A percentile compares a stretch with the other conserved stretches of the same genome.
These are phyloP conservation scores for Hypoxylon sp. DNA, from an alignment of 2,329 filamentous ascomycete genomes.

Conservation along the genomic window DNA sequence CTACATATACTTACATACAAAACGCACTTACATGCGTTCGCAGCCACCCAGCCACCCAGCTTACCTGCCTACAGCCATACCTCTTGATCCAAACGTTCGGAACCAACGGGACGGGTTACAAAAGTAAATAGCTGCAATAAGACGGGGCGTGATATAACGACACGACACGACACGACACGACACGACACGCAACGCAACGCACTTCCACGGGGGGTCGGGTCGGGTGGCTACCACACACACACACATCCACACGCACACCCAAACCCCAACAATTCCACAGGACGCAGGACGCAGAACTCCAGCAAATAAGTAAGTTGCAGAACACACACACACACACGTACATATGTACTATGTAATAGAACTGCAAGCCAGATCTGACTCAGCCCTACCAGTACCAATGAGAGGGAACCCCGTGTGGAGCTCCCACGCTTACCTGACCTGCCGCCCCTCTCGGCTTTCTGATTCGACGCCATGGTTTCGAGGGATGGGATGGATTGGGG, in stretches of 20 bases:
- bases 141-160: constrained; percentile 9
- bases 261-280: no score
- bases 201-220: constrained; percentile 6
- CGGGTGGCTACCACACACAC: constrained; percentile 2
- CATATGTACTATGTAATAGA: background rate
- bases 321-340: background rate
- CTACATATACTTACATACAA: background rate
- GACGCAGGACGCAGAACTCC: background rate
- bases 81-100: constrained; percentile 33
- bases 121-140: constrained; percentile 17
- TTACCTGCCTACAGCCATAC: background rate
- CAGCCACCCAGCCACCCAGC: background rate
- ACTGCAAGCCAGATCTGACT: constrained; percentile 36
- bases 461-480: constrained; percentile 10
- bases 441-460: constrained; percentile 1
- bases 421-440: constrained; percentile 5
- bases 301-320: background rate
- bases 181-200: background rate
- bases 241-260: background rate
- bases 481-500: background rate
- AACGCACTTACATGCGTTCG: background rate
- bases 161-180: background rate
- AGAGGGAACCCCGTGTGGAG: constrained; percentile 31
- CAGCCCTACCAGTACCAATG: constrained; percentile 44
- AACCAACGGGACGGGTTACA: constrained; percentile 34